Evolutionary conservation across 2,329 filamentous ascomycete genomes (phyloP).

Genomic region (Cytospora paraplurivora): DNA sequence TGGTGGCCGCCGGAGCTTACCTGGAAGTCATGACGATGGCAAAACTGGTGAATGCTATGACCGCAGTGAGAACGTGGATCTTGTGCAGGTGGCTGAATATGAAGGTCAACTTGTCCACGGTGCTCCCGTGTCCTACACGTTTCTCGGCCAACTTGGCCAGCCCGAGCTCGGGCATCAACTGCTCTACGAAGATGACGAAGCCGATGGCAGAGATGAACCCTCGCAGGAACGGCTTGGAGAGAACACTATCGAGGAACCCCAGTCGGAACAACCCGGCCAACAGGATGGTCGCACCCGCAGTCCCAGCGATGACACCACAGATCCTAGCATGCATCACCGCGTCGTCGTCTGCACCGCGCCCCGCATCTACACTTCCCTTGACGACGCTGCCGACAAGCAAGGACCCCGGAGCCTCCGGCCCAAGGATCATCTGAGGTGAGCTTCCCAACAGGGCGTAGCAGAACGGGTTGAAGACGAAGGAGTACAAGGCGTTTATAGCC

Average conservation of each 20-base stretch:
- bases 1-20: conserved; percentile 47
- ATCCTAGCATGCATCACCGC: conserved; percentile 73
- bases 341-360: conserved; percentile 65
- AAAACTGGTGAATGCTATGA: conserved; percentile 79
- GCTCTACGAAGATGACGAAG: conserved; percentile 93
- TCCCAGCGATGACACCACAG: conserved; percentile 83
- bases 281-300: conserved; percentile 88
- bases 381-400: conserved; percentile 87
- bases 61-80: conserved; percentile 73
- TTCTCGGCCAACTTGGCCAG: conserved; percentile 67
- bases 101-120: conserved; percentile 82
- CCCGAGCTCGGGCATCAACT: conserved; percentile 88
- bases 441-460: conserved; percentile 90
- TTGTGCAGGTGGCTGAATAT: conserved; percentile 66
- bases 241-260: conserved; percentile 90
- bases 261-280: conserved; percentile 81
- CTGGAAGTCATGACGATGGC: conserved; percentile 86
- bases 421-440: conserved; percentile 90
- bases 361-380: conserved; percentile 71
- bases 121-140: conserved; percentile 76
- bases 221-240: conserved; percentile 87
- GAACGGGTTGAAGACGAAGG: conserved; percentile 89
- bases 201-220: conserved; percentile 98
- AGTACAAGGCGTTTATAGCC: conserved; percentile 90
- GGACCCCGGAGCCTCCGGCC: conserved; percentile 91